Conservation (phyloP, 257 asterid genomes). For the Cruciata laevipes region DNA sequence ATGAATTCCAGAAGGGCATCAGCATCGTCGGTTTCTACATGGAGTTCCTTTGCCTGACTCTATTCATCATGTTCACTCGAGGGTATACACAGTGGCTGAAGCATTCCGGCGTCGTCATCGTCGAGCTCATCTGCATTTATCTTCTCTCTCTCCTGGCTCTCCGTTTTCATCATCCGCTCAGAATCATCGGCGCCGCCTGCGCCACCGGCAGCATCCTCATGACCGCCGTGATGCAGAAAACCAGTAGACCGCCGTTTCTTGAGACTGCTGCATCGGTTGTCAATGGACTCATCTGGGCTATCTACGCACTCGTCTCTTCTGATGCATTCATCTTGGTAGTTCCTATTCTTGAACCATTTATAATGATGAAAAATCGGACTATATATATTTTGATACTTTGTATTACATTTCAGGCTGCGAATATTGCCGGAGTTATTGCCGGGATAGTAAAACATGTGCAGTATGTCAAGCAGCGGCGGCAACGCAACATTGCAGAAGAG, state of each 20-base stretch:
- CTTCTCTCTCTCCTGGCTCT: not conserved
- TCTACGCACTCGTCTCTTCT: not conserved
- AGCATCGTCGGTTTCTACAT: not conserved
- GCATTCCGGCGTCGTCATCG: not conserved
- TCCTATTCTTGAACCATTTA: too few relatives aligned
- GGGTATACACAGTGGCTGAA: not conserved
- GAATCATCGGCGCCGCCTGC: not conserved
- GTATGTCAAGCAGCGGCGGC: too few relatives aligned
- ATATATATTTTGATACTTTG: too few relatives aligned
- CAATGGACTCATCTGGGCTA: not conserved
- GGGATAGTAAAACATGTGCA: not conserved
- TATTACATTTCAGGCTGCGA: too few relatives aligned
- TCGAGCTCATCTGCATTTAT: too few relatives aligned
- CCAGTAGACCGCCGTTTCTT: not conserved
- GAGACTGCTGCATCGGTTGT: not conserved
- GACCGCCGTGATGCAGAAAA: not conserved
- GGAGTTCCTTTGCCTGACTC: not conserved
- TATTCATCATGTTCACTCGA: not conserved
- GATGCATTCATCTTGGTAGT: not conserved
- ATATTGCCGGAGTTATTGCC: not conserved
- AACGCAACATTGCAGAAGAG: too few relatives aligned
- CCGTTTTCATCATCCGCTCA: not conserved
- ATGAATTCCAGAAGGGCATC: not conserved
- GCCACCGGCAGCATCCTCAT: not conserved
- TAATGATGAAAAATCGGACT: too few relatives aligned